These are phyloP conservation scores for Tulasnella sp. DNA, from an alignment of 768 basidiomycete species.

Conservation along the genomic window DNA sequence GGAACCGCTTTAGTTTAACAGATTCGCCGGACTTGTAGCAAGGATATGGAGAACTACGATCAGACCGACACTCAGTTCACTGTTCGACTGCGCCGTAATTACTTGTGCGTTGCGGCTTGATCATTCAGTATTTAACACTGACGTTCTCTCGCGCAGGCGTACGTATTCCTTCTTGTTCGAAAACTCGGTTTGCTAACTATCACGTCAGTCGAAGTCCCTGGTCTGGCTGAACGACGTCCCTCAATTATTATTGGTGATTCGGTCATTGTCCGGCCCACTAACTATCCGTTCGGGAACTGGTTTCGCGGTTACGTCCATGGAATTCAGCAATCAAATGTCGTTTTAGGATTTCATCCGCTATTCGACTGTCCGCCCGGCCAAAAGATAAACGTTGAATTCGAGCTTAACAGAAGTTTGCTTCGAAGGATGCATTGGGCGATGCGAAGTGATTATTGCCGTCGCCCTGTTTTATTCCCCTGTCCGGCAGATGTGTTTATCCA, in stretches of 20 bases:
- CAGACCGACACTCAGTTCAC: constrained; percentile 34
- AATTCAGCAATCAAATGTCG: constrained; percentile 51
- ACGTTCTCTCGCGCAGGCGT: background rate
- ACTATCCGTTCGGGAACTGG: constrained; percentile 40
- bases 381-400: constrained; percentile 59
- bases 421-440: constrained; percentile 50
- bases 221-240: constrained; percentile 27
- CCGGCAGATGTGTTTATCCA: background rate
- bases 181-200: background rate
- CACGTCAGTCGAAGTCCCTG: constrained; percentile 22
- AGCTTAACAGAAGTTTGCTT: constrained; percentile 53
- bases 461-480: constrained; percentile 52
- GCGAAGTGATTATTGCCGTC: constrained; percentile 45
- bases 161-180: background rate
- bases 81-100: constrained; percentile 40
- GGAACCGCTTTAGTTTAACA: too few species aligned
- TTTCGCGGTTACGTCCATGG: constrained; percentile 54
- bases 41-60: constrained; percentile 46
- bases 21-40: too few species aligned
- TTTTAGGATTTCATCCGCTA: constrained; percentile 51
- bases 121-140: background rate
- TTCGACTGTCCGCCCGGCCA: constrained; percentile 49
- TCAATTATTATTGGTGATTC: constrained; percentile 48
- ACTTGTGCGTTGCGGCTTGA: background rate
- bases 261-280: constrained; percentile 44